phyloP scores from a whole-genome alignment of 805 yeast species.

The Starmerella floris region DNA sequence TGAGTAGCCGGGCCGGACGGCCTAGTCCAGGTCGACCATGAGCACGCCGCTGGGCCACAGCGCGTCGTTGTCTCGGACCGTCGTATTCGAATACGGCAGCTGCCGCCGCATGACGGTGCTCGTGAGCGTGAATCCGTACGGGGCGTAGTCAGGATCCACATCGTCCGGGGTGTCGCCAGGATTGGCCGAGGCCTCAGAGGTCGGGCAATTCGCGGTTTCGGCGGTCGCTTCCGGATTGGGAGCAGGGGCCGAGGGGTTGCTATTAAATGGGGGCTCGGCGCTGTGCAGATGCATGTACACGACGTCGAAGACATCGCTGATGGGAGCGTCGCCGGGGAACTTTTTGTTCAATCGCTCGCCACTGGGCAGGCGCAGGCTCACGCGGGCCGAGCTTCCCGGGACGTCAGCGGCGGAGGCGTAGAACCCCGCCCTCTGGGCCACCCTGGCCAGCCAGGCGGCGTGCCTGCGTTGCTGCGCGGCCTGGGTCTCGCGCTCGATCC shows the following conservation, averaged over 20 bases:
- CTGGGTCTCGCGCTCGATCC: conserved; percentile 25
- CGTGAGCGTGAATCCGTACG: conserved; percentile 38
- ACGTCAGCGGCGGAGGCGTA: conserved; percentile 21
- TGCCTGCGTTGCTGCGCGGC: conserved; percentile 7
- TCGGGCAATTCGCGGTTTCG: not conserved
- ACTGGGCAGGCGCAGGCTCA: conserved; percentile 54
- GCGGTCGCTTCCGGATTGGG: too few species aligned
- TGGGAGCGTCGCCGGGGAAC: conserved; percentile 34
- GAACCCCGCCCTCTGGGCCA: conserved; percentile 20
- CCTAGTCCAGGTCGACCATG: conserved; percentile 35
- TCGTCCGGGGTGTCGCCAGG: not conserved
- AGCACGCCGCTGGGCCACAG: conserved; percentile 56
- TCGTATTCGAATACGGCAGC: conserved; percentile 26
- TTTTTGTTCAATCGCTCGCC: conserved; percentile 47
- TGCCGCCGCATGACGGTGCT: conserved; percentile 44
- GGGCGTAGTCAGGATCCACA: conserved; percentile 30
- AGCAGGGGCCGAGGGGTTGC: too few species aligned
- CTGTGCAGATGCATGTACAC: conserved; percentile 39
- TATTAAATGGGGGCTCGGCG: not conserved
- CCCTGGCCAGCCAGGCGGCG: conserved; percentile 22
- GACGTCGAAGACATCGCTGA: conserved; percentile 59
- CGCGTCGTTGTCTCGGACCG: conserved; percentile 33
- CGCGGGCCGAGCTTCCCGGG: conserved; percentile 31
- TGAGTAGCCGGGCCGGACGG: too few species aligned
- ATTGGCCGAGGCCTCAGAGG: not conserved